Percentiles rank a stretch among this genome's conserved stretches.
phyloP scores from a whole-genome alignment of 257 asterid species.

The Plectranthus barbatus region DNA sequence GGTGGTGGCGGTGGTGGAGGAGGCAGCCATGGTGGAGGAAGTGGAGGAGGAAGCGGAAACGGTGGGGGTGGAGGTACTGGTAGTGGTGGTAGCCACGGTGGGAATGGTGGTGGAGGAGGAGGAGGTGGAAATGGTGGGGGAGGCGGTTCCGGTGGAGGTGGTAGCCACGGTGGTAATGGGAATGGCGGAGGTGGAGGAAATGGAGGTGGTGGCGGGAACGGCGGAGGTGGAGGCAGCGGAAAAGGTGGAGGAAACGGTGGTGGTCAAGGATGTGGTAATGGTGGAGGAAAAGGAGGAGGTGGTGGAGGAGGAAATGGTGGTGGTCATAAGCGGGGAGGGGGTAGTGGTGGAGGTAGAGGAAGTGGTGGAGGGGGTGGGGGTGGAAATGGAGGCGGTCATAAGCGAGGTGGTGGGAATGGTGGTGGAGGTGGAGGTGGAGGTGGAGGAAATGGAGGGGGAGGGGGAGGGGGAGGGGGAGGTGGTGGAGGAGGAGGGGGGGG shows the following conservation, averaged over 20 bases:
- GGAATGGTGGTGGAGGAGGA: too few relatives aligned
- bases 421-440: neutral
- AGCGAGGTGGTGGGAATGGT: neutral
- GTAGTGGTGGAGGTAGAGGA: neutral
- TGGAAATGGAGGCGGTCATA: constrained; percentile 9
- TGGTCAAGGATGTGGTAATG: neutral
- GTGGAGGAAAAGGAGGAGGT: neutral
- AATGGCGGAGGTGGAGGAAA: neutral
- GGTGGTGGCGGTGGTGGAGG: neutral
- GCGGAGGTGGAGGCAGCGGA: neutral
- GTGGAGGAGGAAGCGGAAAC: neutral
- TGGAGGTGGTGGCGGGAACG: neutral
- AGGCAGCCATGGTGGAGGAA: neutral
- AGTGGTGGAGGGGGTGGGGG: neutral
- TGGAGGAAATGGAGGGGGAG: neutral
- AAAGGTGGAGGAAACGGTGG: neutral
- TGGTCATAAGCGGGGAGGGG: neutral
- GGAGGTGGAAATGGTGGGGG: neutral
- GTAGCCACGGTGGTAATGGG: neutral
- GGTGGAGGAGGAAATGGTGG: constrained; percentile 2
- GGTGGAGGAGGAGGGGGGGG: neutral
- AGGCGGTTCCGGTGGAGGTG: neutral
- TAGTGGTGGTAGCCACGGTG: neutral
- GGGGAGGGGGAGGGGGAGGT: neutral
- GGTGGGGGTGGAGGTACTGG: neutral